phyloP scores from a whole-genome alignment of 2,329 filamentous ascomycete species.

The Nothopassalora personata region DNA sequence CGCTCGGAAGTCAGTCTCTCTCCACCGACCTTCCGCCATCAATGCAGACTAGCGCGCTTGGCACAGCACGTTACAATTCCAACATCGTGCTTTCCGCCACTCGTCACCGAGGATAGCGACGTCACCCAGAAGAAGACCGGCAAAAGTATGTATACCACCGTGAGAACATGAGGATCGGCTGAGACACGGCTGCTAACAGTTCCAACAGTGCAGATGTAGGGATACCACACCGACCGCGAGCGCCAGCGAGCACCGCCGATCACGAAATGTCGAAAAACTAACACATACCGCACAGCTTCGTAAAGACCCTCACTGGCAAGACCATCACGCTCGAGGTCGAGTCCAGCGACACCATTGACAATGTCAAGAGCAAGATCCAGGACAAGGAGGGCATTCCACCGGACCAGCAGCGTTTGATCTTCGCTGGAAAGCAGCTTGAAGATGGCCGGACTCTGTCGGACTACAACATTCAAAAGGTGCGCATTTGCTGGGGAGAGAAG shows the following conservation, averaged over 20 bases:
- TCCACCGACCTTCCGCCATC: background rate
- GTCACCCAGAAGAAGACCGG: slow-evolving; percentile 13
- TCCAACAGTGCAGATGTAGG: slow-evolving; percentile 32
- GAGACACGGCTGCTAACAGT: slow-evolving; percentile 22
- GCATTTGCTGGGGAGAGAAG: slow-evolving; percentile 28
- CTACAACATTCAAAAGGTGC: slow-evolving; percentile 99
- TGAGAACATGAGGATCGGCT: background rate
- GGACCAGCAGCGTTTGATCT: slow-evolving; percentile 97
- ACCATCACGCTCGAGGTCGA: slow-evolving; percentile 99
- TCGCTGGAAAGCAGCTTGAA: slow-evolving; percentile 98
- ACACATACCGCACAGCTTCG: slow-evolving; percentile 64
- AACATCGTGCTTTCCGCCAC: background rate
- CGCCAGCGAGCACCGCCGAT: slow-evolving; percentile 11
- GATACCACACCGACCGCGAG: slow-evolving; percentile 13
- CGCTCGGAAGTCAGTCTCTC: background rate
- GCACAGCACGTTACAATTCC: background rate
- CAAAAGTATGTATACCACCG: slow-evolving; percentile 21
- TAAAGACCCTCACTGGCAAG: slow-evolving; percentile 99
- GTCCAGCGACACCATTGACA: slow-evolving; percentile 98
- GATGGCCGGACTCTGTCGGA: slow-evolving; percentile 94
- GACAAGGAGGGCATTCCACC: slow-evolving; percentile 99
- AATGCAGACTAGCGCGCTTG: background rate
- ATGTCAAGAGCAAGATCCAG: slow-evolving; percentile 99
- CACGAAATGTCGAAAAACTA: slow-evolving; percentile 14
- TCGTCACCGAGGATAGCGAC: background rate